These are phyloP conservation scores for Populus trichocarpa DNA, from an alignment of 441 rosid genomes.

Conservation along the genomic window DNA sequence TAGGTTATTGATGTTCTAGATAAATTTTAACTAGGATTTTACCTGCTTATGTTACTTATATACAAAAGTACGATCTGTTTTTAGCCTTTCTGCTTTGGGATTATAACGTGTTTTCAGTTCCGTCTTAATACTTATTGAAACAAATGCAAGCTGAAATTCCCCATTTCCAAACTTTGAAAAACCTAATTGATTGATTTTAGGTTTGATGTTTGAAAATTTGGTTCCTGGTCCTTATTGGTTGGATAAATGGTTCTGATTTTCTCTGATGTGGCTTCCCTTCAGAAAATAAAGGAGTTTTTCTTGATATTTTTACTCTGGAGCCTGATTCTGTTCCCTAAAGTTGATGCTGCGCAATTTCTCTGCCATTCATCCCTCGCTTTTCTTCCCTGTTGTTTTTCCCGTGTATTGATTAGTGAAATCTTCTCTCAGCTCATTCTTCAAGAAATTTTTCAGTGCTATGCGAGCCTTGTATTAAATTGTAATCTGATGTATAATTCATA, in stretches of 20 bases:
- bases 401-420: neutral
- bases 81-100: neutral
- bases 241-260: neutral
- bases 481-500: neutral
- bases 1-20: neutral
- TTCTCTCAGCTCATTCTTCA: neutral
- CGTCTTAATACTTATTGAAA: neutral
- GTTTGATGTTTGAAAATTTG: neutral
- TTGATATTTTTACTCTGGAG: neutral
- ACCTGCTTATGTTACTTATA: neutral
- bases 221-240: neutral
- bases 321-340: conserved; percentile 9
- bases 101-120: neutral
- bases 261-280: neutral
- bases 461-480: neutral
- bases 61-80: neutral
- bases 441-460: neutral
- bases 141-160: neutral
- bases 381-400: neutral
- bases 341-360: neutral
- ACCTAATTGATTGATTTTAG: neutral
- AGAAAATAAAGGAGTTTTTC: neutral
- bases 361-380: neutral
- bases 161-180: neutral
- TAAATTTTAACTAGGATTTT: neutral